These are phyloP conservation scores for Vaccinium macrocarpon DNA, from an alignment of 148 eudicot species.

Conservation along the genomic window DNA sequence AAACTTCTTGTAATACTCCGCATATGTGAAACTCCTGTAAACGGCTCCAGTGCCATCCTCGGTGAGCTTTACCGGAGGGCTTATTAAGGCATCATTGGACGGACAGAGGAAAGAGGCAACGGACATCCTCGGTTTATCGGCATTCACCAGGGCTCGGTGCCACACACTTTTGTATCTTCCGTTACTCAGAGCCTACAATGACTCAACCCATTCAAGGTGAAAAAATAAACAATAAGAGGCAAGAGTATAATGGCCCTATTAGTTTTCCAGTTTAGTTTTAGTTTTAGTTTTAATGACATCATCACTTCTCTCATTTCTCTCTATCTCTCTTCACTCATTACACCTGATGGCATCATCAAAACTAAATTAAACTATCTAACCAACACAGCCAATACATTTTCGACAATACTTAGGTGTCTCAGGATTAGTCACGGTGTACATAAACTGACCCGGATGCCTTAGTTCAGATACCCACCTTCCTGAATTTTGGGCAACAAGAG, in stretches of 20 bases:
- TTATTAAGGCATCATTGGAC: slow-evolving; percentile 45
- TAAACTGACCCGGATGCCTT: too few relatives aligned
- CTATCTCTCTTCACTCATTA: too few relatives aligned
- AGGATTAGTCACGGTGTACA: too few relatives aligned
- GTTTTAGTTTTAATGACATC: too few relatives aligned
- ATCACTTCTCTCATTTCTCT: too few relatives aligned
- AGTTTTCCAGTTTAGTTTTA: too few relatives aligned
- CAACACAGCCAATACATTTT: too few relatives aligned
- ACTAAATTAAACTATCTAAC: too few relatives aligned
- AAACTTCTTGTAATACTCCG: slow-evolving; percentile 76
- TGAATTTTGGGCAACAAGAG: not conserved
- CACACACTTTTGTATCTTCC: slow-evolving; percentile 79
- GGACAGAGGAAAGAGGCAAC: slow-evolving; percentile 91
- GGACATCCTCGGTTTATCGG: slow-evolving; percentile 60
- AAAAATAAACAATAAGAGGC: not conserved
- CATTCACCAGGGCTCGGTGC: slow-evolving; percentile 81
- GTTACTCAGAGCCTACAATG: slow-evolving; percentile 71
- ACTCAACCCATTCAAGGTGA: not conserved
- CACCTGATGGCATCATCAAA: too few relatives aligned
- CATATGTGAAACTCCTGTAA: slow-evolving; percentile 58
- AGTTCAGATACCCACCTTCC: too few relatives aligned
- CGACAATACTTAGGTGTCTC: too few relatives aligned
- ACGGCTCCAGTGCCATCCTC: slow-evolving; percentile 43
- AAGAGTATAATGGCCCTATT: too few relatives aligned
- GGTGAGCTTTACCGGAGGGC: slow-evolving; percentile 52